Conservation (phyloP, 768 basidiomycete species). For the Termitomyces sp. region DNA sequence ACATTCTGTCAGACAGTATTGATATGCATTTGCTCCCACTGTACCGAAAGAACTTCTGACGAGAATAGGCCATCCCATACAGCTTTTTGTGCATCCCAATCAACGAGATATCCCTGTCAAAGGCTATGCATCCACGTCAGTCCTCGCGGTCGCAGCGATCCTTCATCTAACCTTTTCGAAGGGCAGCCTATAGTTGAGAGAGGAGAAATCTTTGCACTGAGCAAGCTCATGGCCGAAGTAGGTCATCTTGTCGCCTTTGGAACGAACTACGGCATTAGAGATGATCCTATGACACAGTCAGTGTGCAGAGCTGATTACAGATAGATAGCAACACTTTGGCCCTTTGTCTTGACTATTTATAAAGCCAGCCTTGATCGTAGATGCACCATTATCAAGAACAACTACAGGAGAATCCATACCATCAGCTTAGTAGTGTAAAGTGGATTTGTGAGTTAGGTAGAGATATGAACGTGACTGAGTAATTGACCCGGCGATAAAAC, state of each 20-base stretch:
- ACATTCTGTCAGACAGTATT: conserved; percentile 5
- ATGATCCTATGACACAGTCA: conserved; percentile 46
- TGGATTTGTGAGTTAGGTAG: not conserved
- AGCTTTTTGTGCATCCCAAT: conserved; percentile 95
- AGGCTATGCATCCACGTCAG: conserved; percentile 20
- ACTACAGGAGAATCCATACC: conserved; percentile 35
- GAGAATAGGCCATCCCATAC: conserved; percentile 93
- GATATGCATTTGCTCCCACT: conserved; percentile 15
- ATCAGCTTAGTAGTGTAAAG: not conserved
- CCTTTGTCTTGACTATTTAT: conserved; percentile 28
- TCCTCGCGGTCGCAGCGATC: conserved; percentile 7
- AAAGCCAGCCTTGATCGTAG: conserved; percentile 74
- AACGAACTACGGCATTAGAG: conserved; percentile 80
- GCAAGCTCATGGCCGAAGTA: conserved; percentile 87
- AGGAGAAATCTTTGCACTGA: conserved; percentile 74
- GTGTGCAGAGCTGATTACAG: not conserved
- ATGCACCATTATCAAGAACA: conserved; percentile 87
- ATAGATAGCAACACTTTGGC: conserved; percentile 28
- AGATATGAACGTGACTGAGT: not conserved
- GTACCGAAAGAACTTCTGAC: conserved; percentile 61
- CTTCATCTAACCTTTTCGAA: conserved; percentile 72
- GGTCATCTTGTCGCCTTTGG: conserved; percentile 77
- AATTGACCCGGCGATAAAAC: not conserved
- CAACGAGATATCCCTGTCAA: conserved; percentile 81
- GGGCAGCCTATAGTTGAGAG: conserved; percentile 78